These are phyloP conservation scores for Warburgia ugandensis DNA, from an alignment of 164 flowering plant species.

Conservation along the genomic window DNA sequence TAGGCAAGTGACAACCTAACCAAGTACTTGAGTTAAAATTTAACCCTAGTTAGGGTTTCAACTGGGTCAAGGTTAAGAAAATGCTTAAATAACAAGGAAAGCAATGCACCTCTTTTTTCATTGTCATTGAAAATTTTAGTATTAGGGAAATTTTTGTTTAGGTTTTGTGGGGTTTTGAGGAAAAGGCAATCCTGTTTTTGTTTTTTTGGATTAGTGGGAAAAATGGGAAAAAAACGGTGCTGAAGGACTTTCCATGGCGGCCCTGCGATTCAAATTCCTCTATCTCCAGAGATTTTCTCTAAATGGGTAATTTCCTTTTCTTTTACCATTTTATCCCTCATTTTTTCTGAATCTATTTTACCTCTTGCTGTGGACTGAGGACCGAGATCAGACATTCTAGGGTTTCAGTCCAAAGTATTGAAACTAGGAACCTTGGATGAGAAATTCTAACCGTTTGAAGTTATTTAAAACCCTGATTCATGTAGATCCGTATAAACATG, in stretches of 20 bases:
- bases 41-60: conserved; percentile 29
- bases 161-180: conserved; percentile 10
- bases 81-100: conserved; percentile 10
- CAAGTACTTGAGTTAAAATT: conserved; percentile 14
- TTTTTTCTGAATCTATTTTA: conserved; percentile 4
- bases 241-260: conserved; percentile 33
- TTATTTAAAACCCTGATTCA: no score
- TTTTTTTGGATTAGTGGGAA: conserved; percentile 26
- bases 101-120: conserved; percentile 10
- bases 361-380: conserved; percentile 4
- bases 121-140: not conserved
- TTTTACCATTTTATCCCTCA: conserved; percentile 6
- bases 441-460: conserved; percentile 3
- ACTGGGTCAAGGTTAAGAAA: conserved; percentile 17
- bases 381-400: conserved; percentile 19
- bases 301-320: conserved; percentile 17
- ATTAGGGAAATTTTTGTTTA: not conserved
- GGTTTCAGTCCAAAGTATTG: conserved; percentile 12
- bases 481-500: no score
- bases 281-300: not conserved
- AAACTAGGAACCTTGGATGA: not conserved
- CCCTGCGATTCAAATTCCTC: conserved; percentile 26
- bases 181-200: conserved; percentile 15
- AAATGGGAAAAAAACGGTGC: conserved; percentile 17
- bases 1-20: conserved; percentile 6